Evolutionary conservation across 257 asterid species (phyloP), one percentile per base, ranked within the genome.

Genomic region (Ehretia macrophylla): DNA sequence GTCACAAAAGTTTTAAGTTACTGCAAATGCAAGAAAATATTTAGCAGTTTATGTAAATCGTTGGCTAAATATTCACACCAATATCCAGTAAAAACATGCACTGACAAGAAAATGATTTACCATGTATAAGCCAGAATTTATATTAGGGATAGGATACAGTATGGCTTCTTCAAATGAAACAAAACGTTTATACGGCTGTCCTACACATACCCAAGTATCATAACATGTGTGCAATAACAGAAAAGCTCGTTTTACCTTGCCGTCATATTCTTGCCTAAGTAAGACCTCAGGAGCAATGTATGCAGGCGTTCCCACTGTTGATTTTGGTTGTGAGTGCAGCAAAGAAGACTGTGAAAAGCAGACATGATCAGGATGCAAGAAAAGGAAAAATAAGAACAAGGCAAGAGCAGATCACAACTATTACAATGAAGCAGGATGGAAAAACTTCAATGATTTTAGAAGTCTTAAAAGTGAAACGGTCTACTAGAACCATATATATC

Each of bases 251-350:
- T 47, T 60, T 72, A 83, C 96, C 95, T 85, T 88, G 68, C 97
- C 97, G 75, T 88, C 97, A 59, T 88, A 88, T 70, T 88, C 94
- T 72, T 82, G 75, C 73, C 87, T 73, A 32, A 72, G 82, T 64
- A 86, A 54, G 64, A 89, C 95, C 76, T 89, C 97, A 0, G 97
- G 95, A 73, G 95, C 97, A 69, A 86, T 88, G 61, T 88, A 88
- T 18, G 95, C 95, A 57, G 97, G 91, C 56, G 97, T 88, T 39
- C 97, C 97, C 68, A 88, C 97, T 3, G 97, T 88, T 51, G 97
- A 88, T 76, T 88, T 88, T 58, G 97, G 97, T 77, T 86, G 95
- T 23, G 97, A 86, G 64, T 88, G 97, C 73, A 86, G 78, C 74
- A 89, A 74, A 38, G 97, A 78, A 52, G 97, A 89, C 96, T 88